Evolutionary conservation across 108 stramenopile genomes (phyloP), one percentile per base, ranked within the genome.

Genomic region (Skeletonema menzelii): DNA sequence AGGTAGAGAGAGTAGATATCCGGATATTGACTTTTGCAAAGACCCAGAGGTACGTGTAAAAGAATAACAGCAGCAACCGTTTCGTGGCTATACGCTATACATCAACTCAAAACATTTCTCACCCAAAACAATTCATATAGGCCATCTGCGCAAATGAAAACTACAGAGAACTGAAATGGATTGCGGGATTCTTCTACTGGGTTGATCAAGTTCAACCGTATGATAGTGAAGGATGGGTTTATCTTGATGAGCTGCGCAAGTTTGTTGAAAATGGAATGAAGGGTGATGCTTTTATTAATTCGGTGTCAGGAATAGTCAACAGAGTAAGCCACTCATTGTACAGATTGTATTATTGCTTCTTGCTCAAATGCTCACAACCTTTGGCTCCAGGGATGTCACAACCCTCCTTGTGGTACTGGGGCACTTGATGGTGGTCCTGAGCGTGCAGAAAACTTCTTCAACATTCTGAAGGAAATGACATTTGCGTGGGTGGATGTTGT

Each of bases 381-480:
- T 42, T 42, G 11, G 15, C 40, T 42, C 40, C 15, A 42, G 34
- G 59, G 59, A 24, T 60, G 80, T 49, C 80, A 81, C 24, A 81
- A 81, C 49, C 80, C 80, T 55, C 76, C 76, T 7, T 77, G 76
- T 12, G 76, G 76, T 8, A 77, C 76, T 4, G 76, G 76, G 13
- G 84, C 83, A 10, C 59, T 84, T 3, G 83, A 86, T 34, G 75
- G 85, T 40, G 88, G 88, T 13, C 86, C 90, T 13, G 78, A 84
- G 26, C 76, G 85, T 63, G 86, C 87, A 5, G 70, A 91, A 37
- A 80, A 86, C 38, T 66, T 91, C 34, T 77, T 88, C 53, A 58
- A 63, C 6, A 74, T 83, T 28, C 81, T 91, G 79, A 77, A 87
- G 63, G 82, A 82, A 60, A 59, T 77, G 19, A 60, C 69, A 13